Base-by-base conservation (phyloP, 2,329 filamentous ascomycete species). In the Fusarium sp. region DNA sequence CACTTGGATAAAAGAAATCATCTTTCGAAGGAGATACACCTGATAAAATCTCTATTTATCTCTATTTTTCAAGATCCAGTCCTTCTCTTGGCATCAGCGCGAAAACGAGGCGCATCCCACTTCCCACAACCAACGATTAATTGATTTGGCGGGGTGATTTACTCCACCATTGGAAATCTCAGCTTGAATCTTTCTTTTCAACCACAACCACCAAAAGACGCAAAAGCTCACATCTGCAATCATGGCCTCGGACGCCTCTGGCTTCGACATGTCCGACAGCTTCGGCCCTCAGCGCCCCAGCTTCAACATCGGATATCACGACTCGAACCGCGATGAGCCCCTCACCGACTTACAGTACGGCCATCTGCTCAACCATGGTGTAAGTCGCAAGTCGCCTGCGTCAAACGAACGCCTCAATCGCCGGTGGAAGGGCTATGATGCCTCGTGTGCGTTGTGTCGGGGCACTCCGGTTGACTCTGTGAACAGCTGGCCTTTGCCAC, bases 401-500 rank as follows among this genome's bases (percentile, higher is more conserved):
- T 42, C 65, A 64, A 63, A 60, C 31, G 22, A 58, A 22, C 29
- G 40, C 47, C n/a, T 47, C 2, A 29, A 7, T 63, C 38, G 47
- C 45, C 57, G 27, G 54, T 47, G 38, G 22, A 38, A 58, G 29
- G 27, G 9, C 18, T 56, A 25, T 64, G 16, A 54, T 22, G 50
- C 16, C 31, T 36, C 6, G 36, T 14, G 31, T 29, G 22, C 47
- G 54, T 40, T 50, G 56, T 60, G 35, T 50, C 52, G 18, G 25
- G 62, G 56, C 40, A 59, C 57, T 57, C 40, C 63, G 57, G 72
- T 74, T 79, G 69, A 79, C 77, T 69, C 66, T 45, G 31, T 59
- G 25, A 61, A 71, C 64, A 95, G 93, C 94, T 96, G 85, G 90
- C 92, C 80, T 94, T 95, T 85, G 88, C 94, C 73, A 95, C 94